These are phyloP conservation scores for Trichoderma gracile DNA, from an alignment of 2,329 filamentous ascomycete genomes.

Conservation along the genomic window DNA sequence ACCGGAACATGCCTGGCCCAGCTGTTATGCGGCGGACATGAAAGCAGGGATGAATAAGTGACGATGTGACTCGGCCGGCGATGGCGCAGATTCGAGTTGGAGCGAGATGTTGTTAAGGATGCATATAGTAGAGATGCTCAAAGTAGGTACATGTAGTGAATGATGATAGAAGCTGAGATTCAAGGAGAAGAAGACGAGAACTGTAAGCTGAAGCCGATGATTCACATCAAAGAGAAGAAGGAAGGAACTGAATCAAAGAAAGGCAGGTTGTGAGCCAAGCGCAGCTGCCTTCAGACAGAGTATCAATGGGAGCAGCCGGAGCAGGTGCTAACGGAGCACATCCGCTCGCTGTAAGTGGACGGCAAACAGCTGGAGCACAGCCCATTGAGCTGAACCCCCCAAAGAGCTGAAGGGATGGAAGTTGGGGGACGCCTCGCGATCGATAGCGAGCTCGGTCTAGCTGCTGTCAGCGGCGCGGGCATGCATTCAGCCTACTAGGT, in stretches of 20 bases:
- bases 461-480: not conserved
- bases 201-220: not conserved
- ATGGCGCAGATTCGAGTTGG: not conserved
- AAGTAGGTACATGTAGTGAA: too few species aligned
- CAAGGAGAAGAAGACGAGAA: not conserved
- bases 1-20: constrained; percentile 32
- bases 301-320: too few species aligned
- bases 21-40: constrained; percentile 14
- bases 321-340: too few species aligned
- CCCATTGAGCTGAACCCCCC: too few species aligned
- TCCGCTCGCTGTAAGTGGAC: not conserved
- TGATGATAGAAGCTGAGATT: not conserved
- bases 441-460: constrained; percentile 6
- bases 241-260: not conserved
- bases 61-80: not conserved
- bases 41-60: constrained; percentile 3
- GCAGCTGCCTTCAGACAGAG: not conserved
- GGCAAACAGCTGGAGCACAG: not conserved
- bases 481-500: not conserved
- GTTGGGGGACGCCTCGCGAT: constrained; percentile 12
- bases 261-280: not conserved
- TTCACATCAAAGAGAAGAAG: not conserved
- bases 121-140: not conserved
- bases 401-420: too few species aligned
- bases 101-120: not conserved